Conservation (phyloP, 345 rosid genomes). For the Euphorbia peplus region DNA sequence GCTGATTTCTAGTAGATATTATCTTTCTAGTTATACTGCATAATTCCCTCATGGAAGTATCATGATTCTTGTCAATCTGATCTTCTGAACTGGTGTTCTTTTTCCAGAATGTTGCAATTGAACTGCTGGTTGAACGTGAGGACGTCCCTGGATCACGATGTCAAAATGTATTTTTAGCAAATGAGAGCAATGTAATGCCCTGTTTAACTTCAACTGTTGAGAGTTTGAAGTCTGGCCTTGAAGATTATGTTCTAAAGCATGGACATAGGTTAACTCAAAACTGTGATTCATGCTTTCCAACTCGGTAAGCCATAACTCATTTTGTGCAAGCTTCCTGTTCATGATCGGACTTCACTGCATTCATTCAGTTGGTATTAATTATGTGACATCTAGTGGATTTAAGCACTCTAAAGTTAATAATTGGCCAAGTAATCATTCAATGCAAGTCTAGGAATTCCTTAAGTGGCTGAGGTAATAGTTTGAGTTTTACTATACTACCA, state of each 20-base stretch:
- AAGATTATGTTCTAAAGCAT: constrained; percentile 68
- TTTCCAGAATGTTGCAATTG: constrained; percentile 67
- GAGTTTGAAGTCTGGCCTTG: constrained; percentile 67
- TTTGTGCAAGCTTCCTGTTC: background rate
- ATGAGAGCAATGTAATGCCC: constrained; percentile 35
- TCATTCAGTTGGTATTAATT: constrained; percentile 9
- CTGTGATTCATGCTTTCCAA: constrained; percentile 51
- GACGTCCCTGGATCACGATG: constrained; percentile 40
- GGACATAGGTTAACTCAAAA: constrained; percentile 38
- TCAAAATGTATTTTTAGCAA: constrained; percentile 51
- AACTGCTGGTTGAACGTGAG: constrained; percentile 50
- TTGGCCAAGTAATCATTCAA: background rate
- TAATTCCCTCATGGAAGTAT: background rate
- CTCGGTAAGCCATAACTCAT: constrained; percentile 33
- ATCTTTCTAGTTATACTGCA: background rate
- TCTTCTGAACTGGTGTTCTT: background rate
- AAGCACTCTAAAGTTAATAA: background rate
- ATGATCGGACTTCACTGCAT: constrained; percentile 12
- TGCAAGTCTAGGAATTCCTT: background rate
- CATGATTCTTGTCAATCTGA: background rate
- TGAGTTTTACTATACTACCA: background rate
- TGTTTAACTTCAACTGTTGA: constrained; percentile 54
- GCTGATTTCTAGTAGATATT: background rate
- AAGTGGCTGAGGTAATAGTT: background rate
- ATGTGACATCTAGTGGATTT: background rate